Conservation (phyloP, 495 filamentous ascomycete genomes). For the Aspergillus saccharolyticus region DNA sequence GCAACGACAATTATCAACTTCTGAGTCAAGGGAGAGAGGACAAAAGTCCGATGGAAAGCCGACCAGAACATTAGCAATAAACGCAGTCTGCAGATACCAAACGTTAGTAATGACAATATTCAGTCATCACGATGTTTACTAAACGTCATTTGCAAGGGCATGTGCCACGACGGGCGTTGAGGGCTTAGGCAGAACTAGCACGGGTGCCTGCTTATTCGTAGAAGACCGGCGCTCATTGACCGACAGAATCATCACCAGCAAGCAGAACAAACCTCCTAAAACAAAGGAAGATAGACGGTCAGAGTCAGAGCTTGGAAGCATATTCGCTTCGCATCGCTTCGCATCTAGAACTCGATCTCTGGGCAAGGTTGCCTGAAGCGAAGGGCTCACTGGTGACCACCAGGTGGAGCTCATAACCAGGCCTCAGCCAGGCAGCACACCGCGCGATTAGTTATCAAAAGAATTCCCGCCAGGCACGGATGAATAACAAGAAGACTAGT, state of each 20-base stretch:
- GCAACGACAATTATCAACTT: neutral
- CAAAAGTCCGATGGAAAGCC: neutral
- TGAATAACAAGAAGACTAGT: neutral
- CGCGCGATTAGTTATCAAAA: neutral
- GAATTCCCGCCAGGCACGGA: neutral
- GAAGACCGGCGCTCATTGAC: neutral
- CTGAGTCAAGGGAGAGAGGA: neutral
- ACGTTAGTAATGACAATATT: no score
- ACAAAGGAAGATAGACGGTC: neutral
- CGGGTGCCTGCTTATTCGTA: conserved; percentile 3
- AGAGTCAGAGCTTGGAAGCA: neutral
- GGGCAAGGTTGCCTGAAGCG: conserved; percentile 2
- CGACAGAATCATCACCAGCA: neutral
- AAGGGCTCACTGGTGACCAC: neutral
- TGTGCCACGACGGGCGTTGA: conserved; percentile 3
- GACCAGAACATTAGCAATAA: neutral
- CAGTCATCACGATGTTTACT: neutral
- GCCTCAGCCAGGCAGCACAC: conserved; percentile 3
- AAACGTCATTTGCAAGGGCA: conserved; percentile 4
- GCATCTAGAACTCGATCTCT: conserved; percentile 2
- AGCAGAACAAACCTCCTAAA: neutral
- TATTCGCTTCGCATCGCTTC: neutral
- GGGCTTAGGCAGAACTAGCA: conserved; percentile 7
- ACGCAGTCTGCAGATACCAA: no score
- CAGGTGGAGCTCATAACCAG: neutral